A percentile compares a stretch with the other conserved stretches of the same genome.
Evolutionary conservation across 805 yeast species (phyloP).

Genomic region (Barnettozyma botsteinii): DNA sequence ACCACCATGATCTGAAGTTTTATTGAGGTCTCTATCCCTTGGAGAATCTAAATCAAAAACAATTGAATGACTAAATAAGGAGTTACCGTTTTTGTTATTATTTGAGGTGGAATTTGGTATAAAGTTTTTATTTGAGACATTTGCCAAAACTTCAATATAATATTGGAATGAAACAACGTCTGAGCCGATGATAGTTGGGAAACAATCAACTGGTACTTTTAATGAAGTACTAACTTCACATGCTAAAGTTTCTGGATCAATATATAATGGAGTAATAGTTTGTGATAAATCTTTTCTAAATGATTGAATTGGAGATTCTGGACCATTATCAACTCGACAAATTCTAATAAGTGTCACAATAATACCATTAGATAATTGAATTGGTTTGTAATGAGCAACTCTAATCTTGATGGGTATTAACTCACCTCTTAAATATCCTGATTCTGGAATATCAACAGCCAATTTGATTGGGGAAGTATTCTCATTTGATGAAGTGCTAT

Average conservation of each 20-base stretch:
- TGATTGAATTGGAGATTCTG: conserved; percentile 44
- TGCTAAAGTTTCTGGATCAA: conserved; percentile 59
- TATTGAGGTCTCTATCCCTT: conserved; percentile 19
- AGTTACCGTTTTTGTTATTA: conserved; percentile 20
- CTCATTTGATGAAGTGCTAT: conserved; percentile 18
- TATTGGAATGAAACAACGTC: conserved; percentile 76
- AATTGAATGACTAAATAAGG: conserved; percentile 20
- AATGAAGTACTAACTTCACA: conserved; percentile 57
- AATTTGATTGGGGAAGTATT: conserved; percentile 30
- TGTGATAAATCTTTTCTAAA: conserved; percentile 83
- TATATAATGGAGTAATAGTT: conserved; percentile 65
- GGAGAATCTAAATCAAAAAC: conserved; percentile 22
- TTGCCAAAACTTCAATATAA: conserved; percentile 77
- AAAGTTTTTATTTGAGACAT: conserved; percentile 57
- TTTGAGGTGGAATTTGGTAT: conserved; percentile 22
- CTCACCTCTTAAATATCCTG: conserved; percentile 80
- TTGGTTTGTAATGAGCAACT: conserved; percentile 63
- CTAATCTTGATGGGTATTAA: conserved; percentile 63
- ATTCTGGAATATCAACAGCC: conserved; percentile 43
- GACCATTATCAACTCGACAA: conserved; percentile 60
- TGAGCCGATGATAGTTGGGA: conserved; percentile 75
- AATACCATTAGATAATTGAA: conserved; percentile 65
- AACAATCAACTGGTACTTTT: conserved; percentile 76
- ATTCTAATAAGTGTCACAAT: conserved; percentile 77
- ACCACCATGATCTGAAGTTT: conserved; percentile 20